Percentiles rank a stretch among this genome's conserved stretches.
Evolutionary conservation across 495 filamentous ascomycete species (phyloP).

Genomic region (Aeminium ludgeri): DNA sequence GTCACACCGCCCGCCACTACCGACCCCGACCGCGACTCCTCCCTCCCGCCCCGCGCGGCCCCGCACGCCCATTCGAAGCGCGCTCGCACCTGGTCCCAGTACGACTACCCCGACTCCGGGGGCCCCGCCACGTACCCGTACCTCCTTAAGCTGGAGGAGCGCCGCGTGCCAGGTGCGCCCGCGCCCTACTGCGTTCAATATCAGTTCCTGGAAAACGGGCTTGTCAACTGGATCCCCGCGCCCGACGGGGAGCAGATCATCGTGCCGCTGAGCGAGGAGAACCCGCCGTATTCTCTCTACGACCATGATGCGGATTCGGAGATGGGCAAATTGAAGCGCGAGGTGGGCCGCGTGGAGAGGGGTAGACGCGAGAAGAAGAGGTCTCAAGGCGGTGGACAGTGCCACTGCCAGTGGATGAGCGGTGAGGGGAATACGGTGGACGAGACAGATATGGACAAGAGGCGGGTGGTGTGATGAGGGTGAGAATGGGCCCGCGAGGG

Average conservation of each 20-base stretch:
- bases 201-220: slow-evolving; percentile 37
- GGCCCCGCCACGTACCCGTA: slow-evolving; percentile 50
- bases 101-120: too few species aligned
- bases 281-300: slow-evolving; percentile 21
- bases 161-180: slow-evolving; percentile 32
- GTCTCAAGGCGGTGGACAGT: slow-evolving; percentile 13
- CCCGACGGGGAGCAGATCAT: slow-evolving; percentile 29
- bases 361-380: slow-evolving; percentile 3
- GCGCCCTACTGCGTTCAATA: slow-evolving; percentile 56
- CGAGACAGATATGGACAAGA: not conserved
- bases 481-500: too few species aligned
- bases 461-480: too few species aligned
- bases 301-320: slow-evolving; percentile 1
- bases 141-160: slow-evolving; percentile 66
- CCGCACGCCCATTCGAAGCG: too few species aligned
- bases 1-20: slow-evolving; percentile 41
- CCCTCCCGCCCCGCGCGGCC: too few species aligned
- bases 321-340: not conserved
- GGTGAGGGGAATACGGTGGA: slow-evolving; percentile 3
- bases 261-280: slow-evolving; percentile 43
- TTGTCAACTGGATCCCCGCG: slow-evolving; percentile 26
- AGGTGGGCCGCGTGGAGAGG: not conserved
- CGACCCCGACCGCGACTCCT: too few species aligned
- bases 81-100: too few species aligned
- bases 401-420: slow-evolving; percentile 26